Conservation (phyloP, 306 rosid genomes). For the Cicer bijugum region DNA sequence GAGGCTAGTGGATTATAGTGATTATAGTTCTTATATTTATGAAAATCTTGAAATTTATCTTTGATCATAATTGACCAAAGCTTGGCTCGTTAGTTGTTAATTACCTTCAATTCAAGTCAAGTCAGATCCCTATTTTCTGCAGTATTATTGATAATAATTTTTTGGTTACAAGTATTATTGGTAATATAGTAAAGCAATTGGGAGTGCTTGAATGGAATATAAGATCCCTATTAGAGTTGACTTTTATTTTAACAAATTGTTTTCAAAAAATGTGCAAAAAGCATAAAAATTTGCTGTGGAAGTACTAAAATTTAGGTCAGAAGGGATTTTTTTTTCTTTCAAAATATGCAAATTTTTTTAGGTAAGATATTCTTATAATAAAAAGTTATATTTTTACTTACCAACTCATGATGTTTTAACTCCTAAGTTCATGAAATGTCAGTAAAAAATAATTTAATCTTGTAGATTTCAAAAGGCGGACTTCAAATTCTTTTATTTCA, state of each 20-base stretch:
- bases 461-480: too few relatives aligned
- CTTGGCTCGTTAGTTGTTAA: neutral
- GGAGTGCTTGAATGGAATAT: slow-evolving; percentile 31
- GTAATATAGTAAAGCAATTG: slow-evolving; percentile 28
- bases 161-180: neutral
- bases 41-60: neutral
- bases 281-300: neutral
- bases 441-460: too few relatives aligned
- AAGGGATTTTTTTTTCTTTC: slow-evolving; percentile 27
- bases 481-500: too few relatives aligned
- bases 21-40: slow-evolving; percentile 2
- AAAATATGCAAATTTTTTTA: neutral
- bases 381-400: neutral
- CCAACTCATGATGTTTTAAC: neutral
- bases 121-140: slow-evolving; percentile 34
- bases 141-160: neutral
- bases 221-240: slow-evolving; percentile 39
- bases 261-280: neutral
- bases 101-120: slow-evolving; percentile 31
- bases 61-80: slow-evolving; percentile 2
- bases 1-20: slow-evolving; percentile 2
- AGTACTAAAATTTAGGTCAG: slow-evolving; percentile 9
- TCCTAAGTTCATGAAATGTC: neutral
- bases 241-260: slow-evolving; percentile 25
- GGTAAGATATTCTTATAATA: neutral